These are phyloP conservation scores for Venturia pyrina DNA, from an alignment of 2,329 filamentous ascomycete genomes.

Conservation along the genomic window DNA sequence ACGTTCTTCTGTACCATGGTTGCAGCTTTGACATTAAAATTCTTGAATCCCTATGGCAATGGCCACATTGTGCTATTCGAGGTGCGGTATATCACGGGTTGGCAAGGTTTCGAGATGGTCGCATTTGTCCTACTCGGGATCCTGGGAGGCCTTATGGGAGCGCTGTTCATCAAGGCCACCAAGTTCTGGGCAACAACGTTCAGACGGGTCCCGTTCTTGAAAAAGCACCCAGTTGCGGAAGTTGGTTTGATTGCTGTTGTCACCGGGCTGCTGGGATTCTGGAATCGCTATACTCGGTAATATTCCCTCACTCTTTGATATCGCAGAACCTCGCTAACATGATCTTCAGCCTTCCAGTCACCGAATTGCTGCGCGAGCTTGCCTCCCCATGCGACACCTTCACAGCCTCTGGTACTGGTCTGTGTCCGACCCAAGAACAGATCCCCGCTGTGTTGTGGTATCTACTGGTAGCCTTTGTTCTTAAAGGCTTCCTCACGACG, in stretches of 20 bases:
- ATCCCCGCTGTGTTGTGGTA: slow-evolving; percentile 69
- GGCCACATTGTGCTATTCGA: slow-evolving; percentile 96
- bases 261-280: slow-evolving; percentile 80
- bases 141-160: slow-evolving; percentile 74
- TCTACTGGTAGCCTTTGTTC: slow-evolving; percentile 68
- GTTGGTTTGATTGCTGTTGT: slow-evolving; percentile 78
- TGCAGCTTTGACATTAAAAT: slow-evolving; percentile 83
- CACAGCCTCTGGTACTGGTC: slow-evolving; percentile 55
- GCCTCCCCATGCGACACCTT: slow-evolving; percentile 76
- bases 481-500: slow-evolving; percentile 81
- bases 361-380: slow-evolving; percentile 81
- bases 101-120: slow-evolving; percentile 84
- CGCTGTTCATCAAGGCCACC: slow-evolving; percentile 93
- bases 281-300: slow-evolving; percentile 67
- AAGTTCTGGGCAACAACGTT: slow-evolving; percentile 84
- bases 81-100: slow-evolving; percentile 81
- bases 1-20: slow-evolving; percentile 97
- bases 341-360: slow-evolving; percentile 61
- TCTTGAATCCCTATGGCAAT: slow-evolving; percentile 90
- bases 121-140: slow-evolving; percentile 80
- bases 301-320: neutral
- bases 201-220: slow-evolving; percentile 69
- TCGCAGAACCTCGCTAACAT: neutral
- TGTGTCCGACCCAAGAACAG: slow-evolving; percentile 67
- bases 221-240: slow-evolving; percentile 73